Evolutionary conservation across 78 protist genomes (phyloP), one percentile per base, ranked within the genome.

Genomic region (Andalucia godoyi): DNA sequence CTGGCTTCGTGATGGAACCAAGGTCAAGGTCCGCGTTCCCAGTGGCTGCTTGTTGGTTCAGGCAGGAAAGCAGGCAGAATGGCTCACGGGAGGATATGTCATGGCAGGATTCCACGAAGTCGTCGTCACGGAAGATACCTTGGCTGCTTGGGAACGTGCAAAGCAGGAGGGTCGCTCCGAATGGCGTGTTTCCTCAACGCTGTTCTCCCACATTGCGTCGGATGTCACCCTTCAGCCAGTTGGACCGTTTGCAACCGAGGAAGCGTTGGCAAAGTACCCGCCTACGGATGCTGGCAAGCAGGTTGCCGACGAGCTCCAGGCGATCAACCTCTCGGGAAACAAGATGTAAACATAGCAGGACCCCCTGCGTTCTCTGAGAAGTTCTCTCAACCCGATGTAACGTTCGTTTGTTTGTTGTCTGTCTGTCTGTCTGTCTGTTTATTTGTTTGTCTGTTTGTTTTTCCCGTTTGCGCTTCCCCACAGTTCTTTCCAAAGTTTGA

Each of bases 31-130:
- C 25, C 0, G 6, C 37, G 77, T 86, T 6, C 91, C 91, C 41
- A 51, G 59, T 47, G 87, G 90, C 38, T 72, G 76, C 66, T 46
- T 80, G 25, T 63, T 76, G 23, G 25, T 71, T 10, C 94, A 89
- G 71, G 94, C 94, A 9, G 94, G 88, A 21, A 70, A 72, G 83
- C 94, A 89, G 67, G 49, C 85, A 30, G 94, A 89, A 57, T 79
- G 80, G 83, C 41, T 81, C 57, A 86, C 87, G 25, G 91, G 87
- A 41, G 92, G 92, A 25, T 59, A 52, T 42, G 72, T 86, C 58
- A 34, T 59, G 42, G 92, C 92, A 0, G 92, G 92, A 18, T 81
- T 71, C 78, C 90, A 89, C 64, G 87, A 85, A 52, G 91, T 82
- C 27, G 79, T 82, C n/a, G 89, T 88, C 33, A 52, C 66, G 25